Base-by-base conservation (phyloP, 192 early-diverging fungal species). In the Allomyces arbusculus region DNA sequence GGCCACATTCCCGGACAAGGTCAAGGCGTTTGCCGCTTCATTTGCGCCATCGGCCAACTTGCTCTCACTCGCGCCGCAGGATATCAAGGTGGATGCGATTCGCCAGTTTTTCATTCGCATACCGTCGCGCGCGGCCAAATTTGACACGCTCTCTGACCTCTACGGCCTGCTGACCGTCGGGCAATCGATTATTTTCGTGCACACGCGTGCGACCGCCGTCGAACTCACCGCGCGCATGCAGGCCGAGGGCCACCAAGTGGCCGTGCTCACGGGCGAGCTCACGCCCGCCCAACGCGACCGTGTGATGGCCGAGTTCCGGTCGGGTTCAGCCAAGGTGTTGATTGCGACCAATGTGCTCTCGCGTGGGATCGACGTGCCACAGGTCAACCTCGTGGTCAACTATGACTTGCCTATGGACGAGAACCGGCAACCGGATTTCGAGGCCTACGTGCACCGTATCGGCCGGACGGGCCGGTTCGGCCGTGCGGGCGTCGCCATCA, bases 391-490 rank as follows among this genome's bases (percentile, higher is more conserved):
- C 68, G 95, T 99, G 12, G 83, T 99, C 71, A 99, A 99, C 80
- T 96, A 88, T 64, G 95, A 99, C 69, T 83, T 99, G 61, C 95
- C 95, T 10, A 65, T 88, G 23, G 86, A 88, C 28, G 76, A 70
- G 26, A 68, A 74, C 20, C 72, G 72, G 24, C 69, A 75, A 11
- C 88, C 92, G 0, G 95, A 98, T 68, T 82, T 81, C 24, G 94
- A 96, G 68, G 95, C 95, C 0, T 99, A 99, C 69, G 78, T 98
- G 45, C 95, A 99, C 75, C 87, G 95, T 67, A 96, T 99, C 71
- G 95, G 95, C 8, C 86, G 95, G 66, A 99, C 95, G 1, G 95
- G 95, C 64, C 80, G 95, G 62, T 99, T 99, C 70, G 95, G 95
- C 7, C 88, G 95, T 66, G 88, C 84, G 0, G 95, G 95, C 14